Evolutionary conservation across 176 grass and related monocot genomes (phyloP).

Genomic region (Zoysia japonica): DNA sequence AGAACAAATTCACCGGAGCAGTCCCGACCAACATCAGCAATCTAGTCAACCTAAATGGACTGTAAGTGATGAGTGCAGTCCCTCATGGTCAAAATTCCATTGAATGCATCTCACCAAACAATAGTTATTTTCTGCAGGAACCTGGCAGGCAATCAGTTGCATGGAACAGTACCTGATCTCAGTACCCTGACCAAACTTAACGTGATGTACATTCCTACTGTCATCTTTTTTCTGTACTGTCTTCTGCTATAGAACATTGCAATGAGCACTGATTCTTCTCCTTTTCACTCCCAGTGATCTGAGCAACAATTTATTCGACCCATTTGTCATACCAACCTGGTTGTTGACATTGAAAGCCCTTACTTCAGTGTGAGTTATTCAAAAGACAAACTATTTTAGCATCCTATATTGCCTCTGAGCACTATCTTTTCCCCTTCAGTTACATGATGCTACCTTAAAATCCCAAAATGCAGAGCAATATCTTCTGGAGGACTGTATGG

Average conservation of each 20-base stretch:
- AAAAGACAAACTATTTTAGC: not conserved
- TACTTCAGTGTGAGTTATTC: constrained; percentile 66
- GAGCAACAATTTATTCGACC: constrained; percentile 69
- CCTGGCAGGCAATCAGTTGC: constrained; percentile 70
- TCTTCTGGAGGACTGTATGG: constrained; percentile 50
- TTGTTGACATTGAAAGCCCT: constrained; percentile 61
- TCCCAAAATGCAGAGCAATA: constrained; percentile 49
- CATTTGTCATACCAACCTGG: constrained; percentile 59
- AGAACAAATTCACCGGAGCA: constrained; percentile 21
- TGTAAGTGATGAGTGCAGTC: constrained; percentile 44
- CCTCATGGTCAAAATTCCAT: not conserved
- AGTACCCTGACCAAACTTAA: constrained; percentile 48
- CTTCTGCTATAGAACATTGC: not conserved
- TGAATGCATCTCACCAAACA: not conserved
- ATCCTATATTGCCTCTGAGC: too few relatives aligned
- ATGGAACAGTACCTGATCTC: constrained; percentile 65
- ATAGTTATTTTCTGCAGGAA: constrained; percentile 52
- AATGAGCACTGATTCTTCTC: constrained; percentile 15
- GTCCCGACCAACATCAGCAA: constrained; percentile 51
- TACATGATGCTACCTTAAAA: constrained; percentile 4
- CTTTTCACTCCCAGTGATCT: constrained; percentile 64
- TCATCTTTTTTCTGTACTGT: constrained; percentile 11
- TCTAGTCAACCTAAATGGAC: constrained; percentile 36
- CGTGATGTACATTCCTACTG: constrained; percentile 58
- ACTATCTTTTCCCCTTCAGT: not conserved